These are phyloP conservation scores for Diaporthe caulivora DNA, from an alignment of 2,329 filamentous ascomycete species.

Conservation along the genomic window DNA sequence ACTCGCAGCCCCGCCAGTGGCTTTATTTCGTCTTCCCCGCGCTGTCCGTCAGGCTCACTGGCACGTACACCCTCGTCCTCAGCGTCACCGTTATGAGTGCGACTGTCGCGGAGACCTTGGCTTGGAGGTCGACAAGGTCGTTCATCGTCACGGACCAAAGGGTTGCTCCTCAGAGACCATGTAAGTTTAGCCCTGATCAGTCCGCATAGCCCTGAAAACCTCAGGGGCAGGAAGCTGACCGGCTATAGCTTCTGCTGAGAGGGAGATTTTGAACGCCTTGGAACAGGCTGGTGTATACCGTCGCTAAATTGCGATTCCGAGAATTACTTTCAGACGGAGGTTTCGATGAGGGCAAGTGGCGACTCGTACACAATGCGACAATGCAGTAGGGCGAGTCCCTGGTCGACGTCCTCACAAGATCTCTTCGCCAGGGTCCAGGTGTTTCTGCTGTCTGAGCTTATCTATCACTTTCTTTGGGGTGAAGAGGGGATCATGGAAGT, in stretches of 20 bases:
- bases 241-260: background rate
- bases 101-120: background rate
- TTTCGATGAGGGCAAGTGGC: too few species aligned
- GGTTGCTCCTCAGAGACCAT: background rate
- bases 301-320: too few species aligned
- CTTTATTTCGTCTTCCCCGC: conserved; percentile 35
- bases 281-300: background rate
- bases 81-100: background rate
- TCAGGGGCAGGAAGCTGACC: background rate
- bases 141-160: conserved; percentile 18
- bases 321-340: too few species aligned
- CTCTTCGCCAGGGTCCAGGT: too few species aligned
- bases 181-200: background rate
- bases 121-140: conserved; percentile 5
- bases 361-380: too few species aligned
- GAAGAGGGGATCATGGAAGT: too few species aligned
- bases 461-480: too few species aligned
- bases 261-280: background rate
- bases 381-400: too few species aligned
- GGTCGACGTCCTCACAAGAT: too few species aligned
- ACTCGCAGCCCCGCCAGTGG: conserved; percentile 3
- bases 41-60: background rate
- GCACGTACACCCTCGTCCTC: conserved; percentile 11
- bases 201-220: too few species aligned
- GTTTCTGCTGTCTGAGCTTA: too few species aligned